Percentiles rank a stretch among this genome's conserved stretches.
These are phyloP conservation scores for Magnaporthiopsis poae DNA, from an alignment of 2,329 filamentous ascomycete species.

Conservation along the genomic window DNA sequence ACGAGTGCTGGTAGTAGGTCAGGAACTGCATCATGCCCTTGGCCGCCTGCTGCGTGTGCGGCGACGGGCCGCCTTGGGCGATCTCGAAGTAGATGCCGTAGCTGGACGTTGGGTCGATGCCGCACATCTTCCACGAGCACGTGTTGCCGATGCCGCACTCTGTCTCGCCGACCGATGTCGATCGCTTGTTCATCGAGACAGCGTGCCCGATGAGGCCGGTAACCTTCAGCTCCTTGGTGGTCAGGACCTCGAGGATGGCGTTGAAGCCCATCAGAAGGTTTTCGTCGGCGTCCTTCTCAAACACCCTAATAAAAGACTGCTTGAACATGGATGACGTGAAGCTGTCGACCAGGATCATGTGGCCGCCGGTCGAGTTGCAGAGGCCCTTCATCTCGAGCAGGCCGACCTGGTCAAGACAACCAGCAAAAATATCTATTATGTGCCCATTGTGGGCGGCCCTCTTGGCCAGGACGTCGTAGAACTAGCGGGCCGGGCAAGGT, in stretches of 20 bases:
- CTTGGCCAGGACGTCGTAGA: slow-evolving; percentile 91
- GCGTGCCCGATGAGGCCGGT: slow-evolving; percentile 95
- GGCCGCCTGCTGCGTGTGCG: slow-evolving; percentile 68
- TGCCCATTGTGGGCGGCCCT: slow-evolving; percentile 92
- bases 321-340: slow-evolving; percentile 99
- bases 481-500: slow-evolving; percentile 39
- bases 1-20: slow-evolving; percentile 96
- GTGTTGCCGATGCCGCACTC: slow-evolving; percentile 98
- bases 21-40: slow-evolving; percentile 97
- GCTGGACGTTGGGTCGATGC: slow-evolving; percentile 84
- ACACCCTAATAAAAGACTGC: slow-evolving; percentile 92
- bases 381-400: slow-evolving; percentile 96
- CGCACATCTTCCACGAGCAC: slow-evolving; percentile 99
- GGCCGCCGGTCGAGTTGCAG: slow-evolving; percentile 88
- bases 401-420: slow-evolving; percentile 93
- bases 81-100: slow-evolving; percentile 98
- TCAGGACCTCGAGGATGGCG: slow-evolving; percentile 86
- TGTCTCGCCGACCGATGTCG: slow-evolving; percentile 89
- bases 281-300: slow-evolving; percentile 91
- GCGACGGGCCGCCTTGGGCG: slow-evolving; percentile 77
- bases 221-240: slow-evolving; percentile 95
- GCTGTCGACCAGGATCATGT: slow-evolving; percentile 96
- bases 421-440: slow-evolving; percentile 94
- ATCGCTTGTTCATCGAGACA: slow-evolving; percentile 96
- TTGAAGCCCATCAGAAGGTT: slow-evolving; percentile 98